A percentile compares a stretch with the other conserved stretches of the same genome.
Conservation (phyloP, 2,329 filamentous ascomycete species). For the Colletotrichum sp. region DNA sequence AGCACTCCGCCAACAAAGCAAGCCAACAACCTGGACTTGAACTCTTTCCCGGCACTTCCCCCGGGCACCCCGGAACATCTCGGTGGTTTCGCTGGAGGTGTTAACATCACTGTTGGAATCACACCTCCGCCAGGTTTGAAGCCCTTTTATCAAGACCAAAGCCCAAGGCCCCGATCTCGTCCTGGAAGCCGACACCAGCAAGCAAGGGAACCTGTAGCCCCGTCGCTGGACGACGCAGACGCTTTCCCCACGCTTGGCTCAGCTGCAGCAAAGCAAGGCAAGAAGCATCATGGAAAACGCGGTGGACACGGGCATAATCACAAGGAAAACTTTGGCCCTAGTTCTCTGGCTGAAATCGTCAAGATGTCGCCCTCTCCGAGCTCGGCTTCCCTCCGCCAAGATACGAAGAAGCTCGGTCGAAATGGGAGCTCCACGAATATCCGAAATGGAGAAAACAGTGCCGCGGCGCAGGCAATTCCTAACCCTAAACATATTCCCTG, state of each 20-base stretch:
- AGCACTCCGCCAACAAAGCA: conserved; percentile 69
- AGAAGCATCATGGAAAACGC: conserved; percentile 93
- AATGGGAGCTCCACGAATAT: conserved; percentile 70
- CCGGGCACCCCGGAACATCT: conserved; percentile 64
- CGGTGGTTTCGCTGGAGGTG: conserved; percentile 56
- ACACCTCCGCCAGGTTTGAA: conserved; percentile 75
- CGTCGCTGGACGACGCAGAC: conserved; percentile 90
- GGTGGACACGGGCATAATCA: conserved; percentile 77
- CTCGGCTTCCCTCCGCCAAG: conserved; percentile 63
- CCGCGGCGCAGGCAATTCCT: conserved; percentile 81
- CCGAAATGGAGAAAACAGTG: conserved; percentile 77
- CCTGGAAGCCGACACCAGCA: conserved; percentile 83
- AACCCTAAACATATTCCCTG: conserved; percentile 93
- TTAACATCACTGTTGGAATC: conserved; percentile 57
- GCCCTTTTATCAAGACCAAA: conserved; percentile 62
- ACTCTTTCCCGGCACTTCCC: conserved; percentile 81
- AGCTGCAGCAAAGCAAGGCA: conserved; percentile 74
- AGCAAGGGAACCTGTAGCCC: conserved; percentile 65
- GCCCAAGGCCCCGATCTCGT: conserved; percentile 77
- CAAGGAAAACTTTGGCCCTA: conserved; percentile 72
- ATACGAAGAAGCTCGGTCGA: conserved; percentile 62
- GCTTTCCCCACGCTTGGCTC: conserved; percentile 91
- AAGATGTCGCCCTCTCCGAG: conserved; percentile 92
- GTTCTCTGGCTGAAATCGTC: conserved; percentile 90
- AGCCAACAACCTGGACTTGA: conserved; percentile 78